Conservation (phyloP, 2,329 filamentous ascomycete species). For the Geosmithia putterillii region DNA sequence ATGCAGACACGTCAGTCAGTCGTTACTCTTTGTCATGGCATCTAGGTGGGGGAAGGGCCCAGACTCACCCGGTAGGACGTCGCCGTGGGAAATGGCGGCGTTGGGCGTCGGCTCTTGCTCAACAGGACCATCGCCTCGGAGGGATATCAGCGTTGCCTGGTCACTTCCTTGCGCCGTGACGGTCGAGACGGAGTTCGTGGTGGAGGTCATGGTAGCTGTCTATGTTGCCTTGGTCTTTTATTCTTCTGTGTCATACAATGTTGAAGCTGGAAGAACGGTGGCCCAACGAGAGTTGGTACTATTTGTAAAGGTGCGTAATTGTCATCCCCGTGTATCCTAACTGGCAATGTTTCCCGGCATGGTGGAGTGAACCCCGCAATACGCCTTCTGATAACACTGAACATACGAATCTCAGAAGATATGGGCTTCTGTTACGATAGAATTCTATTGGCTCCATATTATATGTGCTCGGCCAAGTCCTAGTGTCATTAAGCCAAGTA, state of each 20-base stretch:
- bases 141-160: background rate
- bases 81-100: slow-evolving; percentile 1
- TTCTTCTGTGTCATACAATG: background rate
- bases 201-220: background rate
- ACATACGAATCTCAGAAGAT: no score
- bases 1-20: no score
- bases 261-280: no score
- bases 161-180: no score
- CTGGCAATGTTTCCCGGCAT: no score
- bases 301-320: background rate
- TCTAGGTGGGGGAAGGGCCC: no score
- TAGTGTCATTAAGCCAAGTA: background rate
- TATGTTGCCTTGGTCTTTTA: background rate
- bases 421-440: no score
- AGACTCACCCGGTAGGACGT: background rate
- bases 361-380: background rate
- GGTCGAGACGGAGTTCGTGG: background rate
- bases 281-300: background rate
- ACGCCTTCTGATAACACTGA: background rate
- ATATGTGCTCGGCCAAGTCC: no score
- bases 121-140: background rate
- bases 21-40: background rate
- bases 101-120: background rate
- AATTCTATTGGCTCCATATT: no score
- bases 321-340: background rate